Evolutionary conservation across 78 protist species (phyloP), one percentile per base, ranked within the genome.

Genomic region (Cyanophora paradoxa): DNA sequence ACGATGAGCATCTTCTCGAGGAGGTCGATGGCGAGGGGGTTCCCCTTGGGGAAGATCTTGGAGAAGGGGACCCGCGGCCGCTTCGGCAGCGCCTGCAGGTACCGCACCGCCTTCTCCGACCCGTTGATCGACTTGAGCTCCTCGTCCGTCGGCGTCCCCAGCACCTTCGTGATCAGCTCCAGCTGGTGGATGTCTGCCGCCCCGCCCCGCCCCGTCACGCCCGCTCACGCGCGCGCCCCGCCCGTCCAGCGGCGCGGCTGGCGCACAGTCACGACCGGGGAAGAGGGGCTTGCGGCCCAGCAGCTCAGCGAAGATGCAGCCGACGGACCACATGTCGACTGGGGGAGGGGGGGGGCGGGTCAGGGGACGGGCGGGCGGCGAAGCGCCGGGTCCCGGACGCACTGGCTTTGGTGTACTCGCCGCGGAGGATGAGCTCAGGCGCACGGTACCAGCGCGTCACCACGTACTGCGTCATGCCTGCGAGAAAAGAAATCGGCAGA

Each of bases 371-470:
- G n/a, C n/a, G n/a, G n/a, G n/a, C n/a, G n/a, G n/a, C 17, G 58
- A 58, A 58, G 31, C 7, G 8, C n/a, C 13, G 13, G 8, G n/a
- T 58, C 16, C 40, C 64, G 7, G 40, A 22, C 64, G 7, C 8
- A 30, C 64, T 30, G 64, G 59, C 81, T 13, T 69, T 26, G 20
- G 76, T 8, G 79, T 83, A 82, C 22, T 19, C 13, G 42, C 39
- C 34, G 62, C 69, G 7, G 26, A 56, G 0, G 20, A 87, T 42
- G 37, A 82, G 46, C 73, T 87, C 92, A 28, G 92, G 92, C 22
- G 92, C 88, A 1, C 92, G 67, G 62, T 82, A 88, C 92, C 92
- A 89, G 13, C 92, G 56, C 24, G 92, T 88, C 20, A 82, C 87
- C 44, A 88, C 89, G 37, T 84, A 84, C 7, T 70, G 74, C 1